Percentiles rank a stretch among this genome's conserved stretches.
phyloP scores from a whole-genome alignment of 2,329 filamentous ascomycete species.

The Colletotrichum sp. region DNA sequence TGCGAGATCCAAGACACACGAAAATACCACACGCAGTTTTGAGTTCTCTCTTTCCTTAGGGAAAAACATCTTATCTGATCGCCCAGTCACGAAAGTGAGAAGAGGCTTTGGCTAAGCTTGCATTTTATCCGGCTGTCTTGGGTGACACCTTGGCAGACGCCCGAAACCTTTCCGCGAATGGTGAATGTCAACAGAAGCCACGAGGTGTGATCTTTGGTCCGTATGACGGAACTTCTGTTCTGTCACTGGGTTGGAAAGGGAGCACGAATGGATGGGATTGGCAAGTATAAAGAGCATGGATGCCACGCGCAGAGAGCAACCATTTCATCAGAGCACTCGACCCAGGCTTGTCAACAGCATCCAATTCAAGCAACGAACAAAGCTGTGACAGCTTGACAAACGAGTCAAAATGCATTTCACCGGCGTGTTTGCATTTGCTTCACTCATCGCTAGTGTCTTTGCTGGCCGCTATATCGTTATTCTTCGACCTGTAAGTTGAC shows the following conservation, averaged over 20 bases:
- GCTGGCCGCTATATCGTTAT: conserved; percentile 2
- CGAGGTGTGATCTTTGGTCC: not conserved
- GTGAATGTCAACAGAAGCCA: not conserved
- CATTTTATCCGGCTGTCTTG: not conserved
- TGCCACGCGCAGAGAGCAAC: not conserved
- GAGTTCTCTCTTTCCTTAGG: not conserved
- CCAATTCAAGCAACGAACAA: not conserved
- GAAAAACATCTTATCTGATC: not conserved
- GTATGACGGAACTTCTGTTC: not conserved
- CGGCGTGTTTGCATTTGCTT: not conserved
- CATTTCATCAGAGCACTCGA: not conserved
- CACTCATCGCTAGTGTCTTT: not conserved
- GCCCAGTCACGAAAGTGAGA: not conserved
- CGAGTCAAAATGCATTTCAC: not conserved
- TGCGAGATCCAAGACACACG: not conserved
- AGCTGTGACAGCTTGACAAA: not conserved
- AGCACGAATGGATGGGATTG: not conserved
- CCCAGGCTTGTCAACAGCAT: not conserved
- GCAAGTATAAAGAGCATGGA: not conserved
- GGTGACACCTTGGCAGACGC: not conserved
- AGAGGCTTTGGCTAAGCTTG: not conserved
- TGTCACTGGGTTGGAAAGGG: not conserved
- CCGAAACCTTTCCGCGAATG: not conserved
- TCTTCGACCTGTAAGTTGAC: not conserved
- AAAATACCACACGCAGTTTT: not conserved